A percentile compares a stretch with the other conserved stretches of the same genome.
Conservation (phyloP, 345 rosid species). For the Ricinus communis region DNA sequence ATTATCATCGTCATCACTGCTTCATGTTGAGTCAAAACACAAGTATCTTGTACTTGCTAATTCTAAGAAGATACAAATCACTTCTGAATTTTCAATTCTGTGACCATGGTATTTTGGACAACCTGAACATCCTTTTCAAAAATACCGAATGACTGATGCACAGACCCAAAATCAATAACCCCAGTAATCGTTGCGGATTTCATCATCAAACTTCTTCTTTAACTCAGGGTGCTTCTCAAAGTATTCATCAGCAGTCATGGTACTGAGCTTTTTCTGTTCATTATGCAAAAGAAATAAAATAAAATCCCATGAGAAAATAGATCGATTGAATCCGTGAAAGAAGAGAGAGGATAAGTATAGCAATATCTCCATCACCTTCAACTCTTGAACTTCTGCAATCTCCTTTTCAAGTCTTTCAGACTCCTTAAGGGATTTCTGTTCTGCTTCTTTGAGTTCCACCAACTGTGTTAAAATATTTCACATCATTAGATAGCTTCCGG, state of each 20-base stretch:
- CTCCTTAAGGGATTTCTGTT: conserved; percentile 76
- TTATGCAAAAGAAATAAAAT: neutral
- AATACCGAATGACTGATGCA: neutral
- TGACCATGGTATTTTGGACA: neutral
- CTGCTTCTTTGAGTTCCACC: conserved; percentile 94
- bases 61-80: neutral
- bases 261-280: conserved; percentile 79
- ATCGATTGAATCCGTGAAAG: too few relatives aligned
- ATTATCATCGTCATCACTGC: neutral
- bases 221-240: conserved; percentile 95
- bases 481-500: neutral
- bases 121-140: neutral
- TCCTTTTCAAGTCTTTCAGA: conserved; percentile 87
- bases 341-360: neutral
- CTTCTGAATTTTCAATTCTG: neutral
- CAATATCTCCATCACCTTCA: conserved; percentile 53
- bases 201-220: conserved; percentile 95
- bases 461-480: conserved; percentile 35
- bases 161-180: conserved; percentile 49
- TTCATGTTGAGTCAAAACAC: neutral
- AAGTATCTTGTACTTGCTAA: neutral
- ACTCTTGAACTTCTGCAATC: conserved; percentile 78
- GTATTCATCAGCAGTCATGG: conserved; percentile 99
- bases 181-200: conserved; percentile 95
- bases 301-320: neutral